phyloP scores from a whole-genome alignment of 495 filamentous ascomycete species.

The Mycothermus thermophilus region DNA sequence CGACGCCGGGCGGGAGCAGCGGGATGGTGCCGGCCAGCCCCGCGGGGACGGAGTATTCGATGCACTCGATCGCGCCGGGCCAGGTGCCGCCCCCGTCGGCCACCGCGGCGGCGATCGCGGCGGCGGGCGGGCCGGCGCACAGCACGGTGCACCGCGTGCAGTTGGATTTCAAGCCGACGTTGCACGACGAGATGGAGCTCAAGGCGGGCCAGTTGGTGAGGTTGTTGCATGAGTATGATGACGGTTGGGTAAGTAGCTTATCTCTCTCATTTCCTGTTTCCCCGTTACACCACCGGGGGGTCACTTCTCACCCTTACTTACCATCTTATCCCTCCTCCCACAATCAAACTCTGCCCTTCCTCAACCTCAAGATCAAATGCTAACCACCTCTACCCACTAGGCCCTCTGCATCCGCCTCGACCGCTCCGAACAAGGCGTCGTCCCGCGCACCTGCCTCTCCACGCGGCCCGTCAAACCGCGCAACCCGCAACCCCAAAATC shows the following conservation, averaged over 20 bases:
- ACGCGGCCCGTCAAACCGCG: conserved; percentile 85
- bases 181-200: conserved; percentile 81
- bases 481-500: conserved; percentile 25
- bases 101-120: conserved; percentile 39
- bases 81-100: conserved; percentile 28
- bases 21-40: conserved; percentile 37
- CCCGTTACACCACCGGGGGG: neutral
- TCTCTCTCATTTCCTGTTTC: neutral
- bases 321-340: neutral
- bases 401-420: conserved; percentile 86
- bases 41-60: conserved; percentile 44
- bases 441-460: conserved; percentile 84
- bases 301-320: too few species aligned
- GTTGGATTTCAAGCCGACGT: conserved; percentile 83
- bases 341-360: neutral
- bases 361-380: conserved; percentile 5
- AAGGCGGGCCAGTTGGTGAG: conserved; percentile 68
- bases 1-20: conserved; percentile 13
- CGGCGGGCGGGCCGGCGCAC: conserved; percentile 41
- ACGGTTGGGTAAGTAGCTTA: conserved; percentile 72
- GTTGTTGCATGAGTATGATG: conserved; percentile 90
- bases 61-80: conserved; percentile 37
- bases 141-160: conserved; percentile 74
- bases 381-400: conserved; percentile 35
- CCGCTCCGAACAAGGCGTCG: conserved; percentile 81